Evolutionary conservation across 1,139 yeast genomes (phyloP).

Genomic region (Magnusiomyces clavatus): DNA sequence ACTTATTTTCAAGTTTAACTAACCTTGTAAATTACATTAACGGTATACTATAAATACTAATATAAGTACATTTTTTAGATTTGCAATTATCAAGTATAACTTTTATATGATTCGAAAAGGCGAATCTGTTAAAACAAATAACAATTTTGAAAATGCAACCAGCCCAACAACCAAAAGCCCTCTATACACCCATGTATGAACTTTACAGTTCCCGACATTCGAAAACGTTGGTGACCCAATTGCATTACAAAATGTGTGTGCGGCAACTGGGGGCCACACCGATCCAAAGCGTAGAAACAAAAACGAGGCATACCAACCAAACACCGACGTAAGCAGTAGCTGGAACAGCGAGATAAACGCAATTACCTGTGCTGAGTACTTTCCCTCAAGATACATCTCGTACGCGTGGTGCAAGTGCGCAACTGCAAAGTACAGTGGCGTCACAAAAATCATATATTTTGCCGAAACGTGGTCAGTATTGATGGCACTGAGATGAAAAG

Average conservation of each 20-base stretch:
- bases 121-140: slow-evolving; percentile 10
- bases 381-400: slow-evolving; percentile 36
- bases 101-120: slow-evolving; percentile 5
- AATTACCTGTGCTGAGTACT: slow-evolving; percentile 26
- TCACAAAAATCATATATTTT: slow-evolving; percentile 29
- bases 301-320: slow-evolving; percentile 69
- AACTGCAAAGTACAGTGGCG: slow-evolving; percentile 77
- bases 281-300: slow-evolving; percentile 47
- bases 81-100: too few species aligned
- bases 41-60: too few species aligned
- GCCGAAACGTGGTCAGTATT: slow-evolving; percentile 27
- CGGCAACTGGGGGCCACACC: slow-evolving; percentile 54
- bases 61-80: too few species aligned
- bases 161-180: slow-evolving; percentile 40
- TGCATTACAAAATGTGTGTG: slow-evolving; percentile 70
- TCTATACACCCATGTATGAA: slow-evolving; percentile 34
- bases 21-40: too few species aligned
- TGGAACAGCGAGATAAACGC: slow-evolving; percentile 46
- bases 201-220: slow-evolving; percentile 16
- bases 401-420: slow-evolving; percentile 87
- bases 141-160: slow-evolving; percentile 29
- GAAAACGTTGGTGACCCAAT: slow-evolving; percentile 63
- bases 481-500: slow-evolving; percentile 28
- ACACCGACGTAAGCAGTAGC: slow-evolving; percentile 61
- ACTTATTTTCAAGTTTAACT: too few species aligned